A percentile compares a stretch with the other conserved stretches of the same genome.
Conservation (phyloP, 495 filamentous ascomycete species). For the Neohortaea acidophila region DNA sequence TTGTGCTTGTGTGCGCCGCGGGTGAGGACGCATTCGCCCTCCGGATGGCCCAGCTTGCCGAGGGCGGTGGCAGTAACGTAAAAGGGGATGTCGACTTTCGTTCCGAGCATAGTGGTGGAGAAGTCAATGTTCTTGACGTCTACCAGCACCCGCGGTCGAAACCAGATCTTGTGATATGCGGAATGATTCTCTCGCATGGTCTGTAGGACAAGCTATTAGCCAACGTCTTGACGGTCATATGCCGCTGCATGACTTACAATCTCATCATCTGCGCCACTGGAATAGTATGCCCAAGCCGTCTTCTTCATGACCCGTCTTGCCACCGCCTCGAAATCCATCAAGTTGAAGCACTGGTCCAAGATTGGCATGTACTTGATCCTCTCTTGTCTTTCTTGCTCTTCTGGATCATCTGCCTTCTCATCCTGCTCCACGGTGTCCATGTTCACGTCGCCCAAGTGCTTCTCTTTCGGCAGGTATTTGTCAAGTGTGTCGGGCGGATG, state of each 20-base stretch:
- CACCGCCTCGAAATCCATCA: constrained; percentile 89
- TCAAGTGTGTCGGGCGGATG: constrained; percentile 65
- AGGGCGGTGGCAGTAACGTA: constrained; percentile 88
- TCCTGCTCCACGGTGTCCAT: constrained; percentile 70
- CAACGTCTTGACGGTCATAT: not conserved
- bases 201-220: constrained; percentile 29
- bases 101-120: constrained; percentile 79
- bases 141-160: constrained; percentile 69
- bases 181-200: constrained; percentile 94
- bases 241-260: constrained; percentile 46
- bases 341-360: constrained; percentile 81
- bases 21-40: constrained; percentile 85
- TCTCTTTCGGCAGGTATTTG: constrained; percentile 68
- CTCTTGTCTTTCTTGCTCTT: constrained; percentile 60
- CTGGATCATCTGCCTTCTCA: constrained; percentile 53
- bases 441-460: constrained; percentile 83
- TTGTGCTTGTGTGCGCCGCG: constrained; percentile 68
- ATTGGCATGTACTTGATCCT: constrained; percentile 65
- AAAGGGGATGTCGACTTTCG: constrained; percentile 66
- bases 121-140: constrained; percentile 79
- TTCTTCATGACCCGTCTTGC: constrained; percentile 83
- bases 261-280: constrained; percentile 89
- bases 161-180: constrained; percentile 96
- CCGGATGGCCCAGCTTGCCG: constrained; percentile 76
- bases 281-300: constrained; percentile 93